A percentile compares a stretch with the other conserved stretches of the same genome.
Conservation (phyloP, 192 early-diverging fungal species). For the Mortierella hygrophila region DNA sequence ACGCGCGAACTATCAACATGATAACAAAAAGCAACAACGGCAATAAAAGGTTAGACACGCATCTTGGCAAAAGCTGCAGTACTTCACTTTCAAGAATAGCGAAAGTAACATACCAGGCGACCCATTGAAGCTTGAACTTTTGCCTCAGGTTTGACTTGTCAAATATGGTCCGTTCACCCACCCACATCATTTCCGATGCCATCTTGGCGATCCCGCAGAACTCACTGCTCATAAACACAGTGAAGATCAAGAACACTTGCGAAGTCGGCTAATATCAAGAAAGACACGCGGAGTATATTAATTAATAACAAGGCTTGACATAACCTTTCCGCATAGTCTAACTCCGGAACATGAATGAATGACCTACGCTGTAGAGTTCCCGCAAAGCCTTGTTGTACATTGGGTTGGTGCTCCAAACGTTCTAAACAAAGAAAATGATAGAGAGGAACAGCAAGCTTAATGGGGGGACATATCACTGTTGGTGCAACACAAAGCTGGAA, state of each 20-base stretch:
- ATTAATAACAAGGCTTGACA: neutral
- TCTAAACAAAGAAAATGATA: neutral
- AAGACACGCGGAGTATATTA: neutral
- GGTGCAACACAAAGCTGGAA: neutral
- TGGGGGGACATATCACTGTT: neutral
- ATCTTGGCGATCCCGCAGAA: slow-evolving; percentile 39
- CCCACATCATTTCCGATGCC: slow-evolving; percentile 32
- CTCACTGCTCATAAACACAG: neutral
- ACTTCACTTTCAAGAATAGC: neutral
- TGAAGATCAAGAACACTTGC: slow-evolving; percentile 13
- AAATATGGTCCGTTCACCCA: slow-evolving; percentile 25
- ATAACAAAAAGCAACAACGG: neutral
- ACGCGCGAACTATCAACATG: slow-evolving; percentile 7
- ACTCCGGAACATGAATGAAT: neutral
- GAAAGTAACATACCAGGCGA: slow-evolving; percentile 10
- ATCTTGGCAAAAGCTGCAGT: no score
- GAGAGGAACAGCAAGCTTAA: neutral
- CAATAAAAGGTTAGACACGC: neutral
- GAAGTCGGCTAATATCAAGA: neutral
- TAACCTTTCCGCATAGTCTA: no score
- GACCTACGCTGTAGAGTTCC: slow-evolving; percentile 8
- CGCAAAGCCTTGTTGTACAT: slow-evolving; percentile 12
- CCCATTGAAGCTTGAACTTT: slow-evolving; percentile 22
- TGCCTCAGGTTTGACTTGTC: slow-evolving; percentile 16
- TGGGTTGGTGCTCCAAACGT: slow-evolving; percentile 34